Percentiles rank a stretch among this genome's conserved stretches.
Conservation (phyloP, 176 grass and related monocot species). For the Rhynchospora tenuis region DNA sequence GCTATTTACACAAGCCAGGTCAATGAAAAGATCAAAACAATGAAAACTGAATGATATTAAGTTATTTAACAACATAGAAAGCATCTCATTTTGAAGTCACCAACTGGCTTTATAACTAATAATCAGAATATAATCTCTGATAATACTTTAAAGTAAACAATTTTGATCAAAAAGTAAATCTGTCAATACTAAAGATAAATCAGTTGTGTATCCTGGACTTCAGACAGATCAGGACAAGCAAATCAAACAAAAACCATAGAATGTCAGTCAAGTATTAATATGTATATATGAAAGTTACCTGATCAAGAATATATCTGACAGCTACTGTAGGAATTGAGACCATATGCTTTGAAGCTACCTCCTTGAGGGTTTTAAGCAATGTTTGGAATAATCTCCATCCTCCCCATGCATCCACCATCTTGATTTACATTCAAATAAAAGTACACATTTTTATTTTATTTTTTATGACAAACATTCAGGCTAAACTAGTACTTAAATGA, state of each 20-base stretch:
- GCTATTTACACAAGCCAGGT: conserved; percentile 29
- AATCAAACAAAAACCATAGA: background rate
- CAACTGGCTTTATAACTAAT: background rate
- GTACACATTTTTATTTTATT: conserved; percentile 8
- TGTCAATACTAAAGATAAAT: background rate
- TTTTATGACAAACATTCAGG: background rate
- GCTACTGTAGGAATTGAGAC: conserved; percentile 72
- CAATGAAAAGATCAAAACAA: background rate
- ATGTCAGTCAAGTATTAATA: background rate
- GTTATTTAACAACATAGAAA: background rate
- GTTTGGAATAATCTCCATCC: conserved; percentile 87
- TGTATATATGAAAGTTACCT: conserved; percentile 39
- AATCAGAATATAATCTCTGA: background rate
- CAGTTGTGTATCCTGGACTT: background rate
- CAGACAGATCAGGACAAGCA: background rate
- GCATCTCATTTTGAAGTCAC: background rate
- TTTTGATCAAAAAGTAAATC: background rate
- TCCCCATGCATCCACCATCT: conserved; percentile 95
- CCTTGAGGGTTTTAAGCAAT: conserved; percentile 78
- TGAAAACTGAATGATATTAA: background rate
- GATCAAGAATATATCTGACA: conserved; percentile 83
- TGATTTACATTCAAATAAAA: conserved; percentile 3
- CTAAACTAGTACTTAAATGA: background rate
- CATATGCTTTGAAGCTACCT: conserved; percentile 84
- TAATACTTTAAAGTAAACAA: no score